Evolutionary conservation across 345 rosid species (phyloP).

Genomic region (Populus simonii): DNA sequence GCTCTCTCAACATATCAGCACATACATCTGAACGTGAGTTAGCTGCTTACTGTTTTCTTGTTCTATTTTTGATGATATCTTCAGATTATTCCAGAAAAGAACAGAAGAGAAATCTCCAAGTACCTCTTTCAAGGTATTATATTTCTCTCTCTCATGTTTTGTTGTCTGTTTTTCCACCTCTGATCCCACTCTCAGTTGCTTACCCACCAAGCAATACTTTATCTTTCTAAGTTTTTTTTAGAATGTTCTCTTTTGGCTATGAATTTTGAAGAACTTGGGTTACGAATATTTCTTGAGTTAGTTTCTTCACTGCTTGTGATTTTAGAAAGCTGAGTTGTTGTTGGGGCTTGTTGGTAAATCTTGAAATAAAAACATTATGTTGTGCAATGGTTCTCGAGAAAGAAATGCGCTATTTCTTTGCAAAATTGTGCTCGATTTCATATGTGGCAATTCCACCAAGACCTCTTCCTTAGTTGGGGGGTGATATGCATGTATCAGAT

Average conservation of each 20-base stretch:
- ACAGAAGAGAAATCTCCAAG: conserved; percentile 26
- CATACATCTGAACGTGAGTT: not conserved
- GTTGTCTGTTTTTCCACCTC: not conserved
- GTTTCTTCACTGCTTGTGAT: too few relatives aligned
- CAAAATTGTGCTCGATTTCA: not conserved
- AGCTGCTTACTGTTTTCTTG: not conserved
- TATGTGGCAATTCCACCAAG: not conserved
- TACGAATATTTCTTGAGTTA: too few relatives aligned
- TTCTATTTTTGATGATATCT: not conserved
- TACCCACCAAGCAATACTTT: not conserved
- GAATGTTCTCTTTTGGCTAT: too few relatives aligned
- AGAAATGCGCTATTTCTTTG: not conserved
- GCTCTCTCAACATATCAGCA: not conserved
- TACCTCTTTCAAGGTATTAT: conserved; percentile 26
- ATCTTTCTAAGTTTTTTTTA: not conserved
- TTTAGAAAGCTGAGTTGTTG: too few relatives aligned
- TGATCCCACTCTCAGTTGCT: not conserved
- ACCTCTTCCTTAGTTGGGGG: not conserved
- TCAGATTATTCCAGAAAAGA: conserved; percentile 30
- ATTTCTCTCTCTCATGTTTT: not conserved
- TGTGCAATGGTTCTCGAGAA: not conserved
- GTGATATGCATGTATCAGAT: not conserved
- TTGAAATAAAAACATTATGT: not conserved
- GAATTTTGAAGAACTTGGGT: too few relatives aligned
- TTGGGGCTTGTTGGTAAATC: not conserved